Conservation (phyloP, 176 grass and related monocot genomes). For the Raddia guianensis region DNA sequence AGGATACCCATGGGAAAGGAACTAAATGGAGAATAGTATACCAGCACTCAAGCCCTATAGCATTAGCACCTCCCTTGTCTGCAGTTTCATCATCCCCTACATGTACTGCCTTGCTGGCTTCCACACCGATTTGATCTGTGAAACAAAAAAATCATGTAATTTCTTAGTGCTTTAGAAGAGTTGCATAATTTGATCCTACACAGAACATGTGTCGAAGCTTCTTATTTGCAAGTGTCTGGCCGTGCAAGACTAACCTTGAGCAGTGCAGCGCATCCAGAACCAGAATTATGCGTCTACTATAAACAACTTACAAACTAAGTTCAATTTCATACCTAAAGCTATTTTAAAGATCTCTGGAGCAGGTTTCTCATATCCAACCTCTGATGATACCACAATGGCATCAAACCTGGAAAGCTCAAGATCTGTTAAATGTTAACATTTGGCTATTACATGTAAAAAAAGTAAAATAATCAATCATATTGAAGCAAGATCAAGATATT, state of each 20-base stretch:
- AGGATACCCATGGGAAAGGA: neutral
- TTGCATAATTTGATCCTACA: neutral
- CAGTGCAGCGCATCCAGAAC: neutral
- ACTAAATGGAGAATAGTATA: slow-evolving; percentile 25
- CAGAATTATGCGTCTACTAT: neutral
- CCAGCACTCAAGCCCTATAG: slow-evolving; percentile 87
- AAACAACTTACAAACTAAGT: neutral
- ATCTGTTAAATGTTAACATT: slow-evolving; percentile 45
- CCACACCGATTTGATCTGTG: slow-evolving; percentile 68
- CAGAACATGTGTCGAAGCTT: neutral
- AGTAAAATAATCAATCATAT: neutral
- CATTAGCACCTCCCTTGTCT: slow-evolving; percentile 70
- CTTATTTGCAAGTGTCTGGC: neutral
- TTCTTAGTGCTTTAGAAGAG: neutral
- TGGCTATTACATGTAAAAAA: neutral
- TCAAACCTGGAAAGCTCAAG: slow-evolving; percentile 82
- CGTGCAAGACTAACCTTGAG: neutral
- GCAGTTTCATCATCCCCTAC: slow-evolving; percentile 86
- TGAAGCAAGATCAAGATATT: neutral
- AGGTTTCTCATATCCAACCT: slow-evolving; percentile 92
- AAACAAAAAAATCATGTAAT: slow-evolving; percentile 30
- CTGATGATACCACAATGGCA: slow-evolving; percentile 90
- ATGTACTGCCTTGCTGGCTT: slow-evolving; percentile 63
- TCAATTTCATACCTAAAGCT: slow-evolving; percentile 64
- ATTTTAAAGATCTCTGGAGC: slow-evolving; percentile 84